A percentile compares a stretch with the other conserved stretches of the same genome.
phyloP scores from a whole-genome alignment of 225 moss, liverwort and hornwort genomes.

The Polytrichum commune region DNA sequence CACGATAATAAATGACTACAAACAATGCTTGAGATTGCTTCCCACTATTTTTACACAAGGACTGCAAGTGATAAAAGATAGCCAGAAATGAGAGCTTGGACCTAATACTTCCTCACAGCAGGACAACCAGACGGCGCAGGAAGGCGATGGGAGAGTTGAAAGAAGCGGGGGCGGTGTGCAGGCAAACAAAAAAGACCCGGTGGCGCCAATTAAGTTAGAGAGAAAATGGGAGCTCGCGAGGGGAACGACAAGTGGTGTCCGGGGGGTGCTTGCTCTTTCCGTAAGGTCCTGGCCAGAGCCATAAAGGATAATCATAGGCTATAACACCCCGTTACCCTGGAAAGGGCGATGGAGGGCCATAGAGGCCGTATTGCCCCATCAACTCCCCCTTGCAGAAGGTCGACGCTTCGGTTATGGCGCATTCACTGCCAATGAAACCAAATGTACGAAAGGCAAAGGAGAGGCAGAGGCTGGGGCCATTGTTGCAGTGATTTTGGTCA shows the following conservation, averaged over 20 bases:
- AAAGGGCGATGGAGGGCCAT: constrained; percentile 12
- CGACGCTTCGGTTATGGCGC: constrained; percentile 23
- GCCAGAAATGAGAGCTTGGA: too few species aligned
- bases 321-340: constrained; percentile 27
- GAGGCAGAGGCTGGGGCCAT: neutral
- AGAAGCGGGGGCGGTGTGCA: too few species aligned
- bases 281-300: neutral
- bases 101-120: too few species aligned
- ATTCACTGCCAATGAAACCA: constrained; percentile 1
- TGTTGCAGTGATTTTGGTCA: constrained; percentile 3
- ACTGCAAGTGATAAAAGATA: too few species aligned
- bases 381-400: neutral
- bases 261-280: neutral
- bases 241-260: neutral
- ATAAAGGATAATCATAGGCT: constrained; percentile 44
- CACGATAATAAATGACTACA: too few species aligned
- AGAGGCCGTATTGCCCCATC: constrained; percentile 5
- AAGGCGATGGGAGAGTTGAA: too few species aligned
- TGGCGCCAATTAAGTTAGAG: too few species aligned
- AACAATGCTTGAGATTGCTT: too few species aligned
- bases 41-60: too few species aligned
- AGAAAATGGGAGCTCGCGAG: neutral
- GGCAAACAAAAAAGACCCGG: too few species aligned
- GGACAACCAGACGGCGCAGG: too few species aligned
- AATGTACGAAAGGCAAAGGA: neutral